Evolutionary conservation across 2,329 filamentous ascomycete species (phyloP).

Genomic region (Pleoardoris graminearum): DNA sequence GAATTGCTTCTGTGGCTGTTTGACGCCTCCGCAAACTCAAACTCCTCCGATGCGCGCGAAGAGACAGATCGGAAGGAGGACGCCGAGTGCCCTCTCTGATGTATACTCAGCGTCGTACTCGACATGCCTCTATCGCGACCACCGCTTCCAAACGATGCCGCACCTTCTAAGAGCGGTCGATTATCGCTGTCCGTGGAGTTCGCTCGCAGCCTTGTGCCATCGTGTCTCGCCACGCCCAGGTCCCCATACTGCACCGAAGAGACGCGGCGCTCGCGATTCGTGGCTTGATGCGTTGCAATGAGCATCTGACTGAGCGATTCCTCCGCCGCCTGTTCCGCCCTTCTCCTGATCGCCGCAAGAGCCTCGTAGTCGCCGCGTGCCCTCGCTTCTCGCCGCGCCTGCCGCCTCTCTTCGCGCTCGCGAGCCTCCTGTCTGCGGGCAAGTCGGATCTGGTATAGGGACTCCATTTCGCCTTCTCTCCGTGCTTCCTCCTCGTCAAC

Average conservation of each 20-base stretch:
- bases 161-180: conserved; percentile 70
- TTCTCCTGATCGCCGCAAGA: conserved; percentile 62
- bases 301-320: conserved; percentile 49
- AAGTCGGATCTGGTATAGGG: conserved; percentile 84
- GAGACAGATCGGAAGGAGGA: conserved; percentile 47
- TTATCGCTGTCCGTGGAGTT: conserved; percentile 75
- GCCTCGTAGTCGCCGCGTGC: conserved; percentile 69
- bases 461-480: conserved; percentile 89
- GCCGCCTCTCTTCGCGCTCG: conserved; percentile 76
- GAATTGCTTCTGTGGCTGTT: conserved; percentile 25
- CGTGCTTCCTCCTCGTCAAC: conserved; percentile 76
- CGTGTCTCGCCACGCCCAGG: conserved; percentile 74
- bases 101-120: conserved; percentile 37
- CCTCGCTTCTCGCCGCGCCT: conserved; percentile 71
- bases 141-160: conserved; percentile 62
- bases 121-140: conserved; percentile 27
- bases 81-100: conserved; percentile 49
- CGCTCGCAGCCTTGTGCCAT: conserved; percentile 74
- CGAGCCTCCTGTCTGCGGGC: conserved; percentile 74
- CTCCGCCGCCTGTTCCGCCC: conserved; percentile 50
- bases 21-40: conserved; percentile 32
- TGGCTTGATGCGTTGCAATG: conserved; percentile 64
- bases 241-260: conserved; percentile 78
- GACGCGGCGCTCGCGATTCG: conserved; percentile 66
- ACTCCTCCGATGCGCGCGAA: conserved; percentile 44